Evolutionary conservation across 495 filamentous ascomycete genomes (phyloP).

Genomic region (Daldinia vernicosa): DNA sequence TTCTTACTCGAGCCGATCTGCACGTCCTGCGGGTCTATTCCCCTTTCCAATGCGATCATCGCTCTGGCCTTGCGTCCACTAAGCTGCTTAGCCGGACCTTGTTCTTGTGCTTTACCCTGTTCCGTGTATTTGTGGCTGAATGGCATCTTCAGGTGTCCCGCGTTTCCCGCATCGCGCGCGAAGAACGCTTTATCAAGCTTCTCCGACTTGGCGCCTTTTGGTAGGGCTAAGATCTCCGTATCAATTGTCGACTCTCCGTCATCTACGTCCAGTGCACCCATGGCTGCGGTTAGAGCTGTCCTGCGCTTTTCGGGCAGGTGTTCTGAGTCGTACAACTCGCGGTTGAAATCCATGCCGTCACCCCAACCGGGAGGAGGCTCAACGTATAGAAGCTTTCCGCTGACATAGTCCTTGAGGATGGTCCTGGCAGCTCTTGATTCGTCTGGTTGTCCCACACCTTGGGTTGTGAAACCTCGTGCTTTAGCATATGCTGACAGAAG

Average conservation of each 20-base stretch:
- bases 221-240: slow-evolving; percentile 58
- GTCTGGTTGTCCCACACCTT: slow-evolving; percentile 88
- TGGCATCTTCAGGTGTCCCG: slow-evolving; percentile 76
- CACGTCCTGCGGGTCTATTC: slow-evolving; percentile 84
- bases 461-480: slow-evolving; percentile 87
- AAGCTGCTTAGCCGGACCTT: slow-evolving; percentile 68
- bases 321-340: slow-evolving; percentile 80
- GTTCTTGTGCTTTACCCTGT: slow-evolving; percentile 64
- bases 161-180: slow-evolving; percentile 65
- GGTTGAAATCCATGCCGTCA: slow-evolving; percentile 82
- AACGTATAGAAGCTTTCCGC: slow-evolving; percentile 91
- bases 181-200: slow-evolving; percentile 90
- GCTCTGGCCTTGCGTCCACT: slow-evolving; percentile 84
- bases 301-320: slow-evolving; percentile 81
- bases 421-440: slow-evolving; percentile 90
- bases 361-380: slow-evolving; percentile 83
- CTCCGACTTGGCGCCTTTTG: slow-evolving; percentile 72
- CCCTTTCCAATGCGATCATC: slow-evolving; percentile 85
- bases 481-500: slow-evolving; percentile 85
- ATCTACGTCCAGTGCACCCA: slow-evolving; percentile 53
- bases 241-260: slow-evolving; percentile 53
- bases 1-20: slow-evolving; percentile 80
- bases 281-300: slow-evolving; percentile 61
- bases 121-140: slow-evolving; percentile 89
- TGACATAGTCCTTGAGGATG: slow-evolving; percentile 97